Evolutionary conservation across 345 rosid genomes (phyloP), one percentile per base, ranked within the genome.

Genomic region (Clausena lansium): DNA sequence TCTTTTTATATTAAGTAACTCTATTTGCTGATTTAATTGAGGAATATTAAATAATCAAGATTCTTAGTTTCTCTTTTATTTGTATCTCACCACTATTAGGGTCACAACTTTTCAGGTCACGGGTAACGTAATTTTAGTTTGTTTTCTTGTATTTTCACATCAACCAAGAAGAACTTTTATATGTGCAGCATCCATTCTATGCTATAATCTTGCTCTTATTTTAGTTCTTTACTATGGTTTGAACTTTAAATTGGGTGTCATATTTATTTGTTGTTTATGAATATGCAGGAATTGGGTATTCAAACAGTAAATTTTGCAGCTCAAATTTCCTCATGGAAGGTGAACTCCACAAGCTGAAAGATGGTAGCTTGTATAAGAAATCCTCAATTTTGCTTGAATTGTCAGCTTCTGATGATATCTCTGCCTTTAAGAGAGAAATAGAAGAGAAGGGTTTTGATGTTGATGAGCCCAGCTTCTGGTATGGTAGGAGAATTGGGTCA

Each of bases 361-460:
- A 79, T 55, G 83, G 70, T 65, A 63, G 41, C 28, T 71, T 33
- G 19, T 58, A 52, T 24, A 81, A 33, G 15, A 79, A 61, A 65
- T 73, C 78, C 77, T 86, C 92, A 39, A 59, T 89, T 85, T 87
- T 95, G 79, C 98, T 95, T 5, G 99, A 95, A 75, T 86, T 92
- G 30, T 85, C 96, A 0, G 98, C 97, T 24, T 89, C 86, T 5
- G 90, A 91, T 73, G 86, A 93, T 79, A 90, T 92, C 38, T 63
- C 58, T 6, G 89, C 87, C 79, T 92, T 93, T 82, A 78, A 27
- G 84, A 81, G 2, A 33, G 90, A 87, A 76, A 81, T 86, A n/a
- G 91, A 92, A 77, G 85, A 71, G 76, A 91, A 77, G 45, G 84
- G 87, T 67, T 74, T 74, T 73, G 89, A 82, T 63, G 74, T 93